These are phyloP conservation scores for Penicillium vulpinum DNA, from an alignment of 2,329 filamentous ascomycete genomes.

Conservation along the genomic window DNA sequence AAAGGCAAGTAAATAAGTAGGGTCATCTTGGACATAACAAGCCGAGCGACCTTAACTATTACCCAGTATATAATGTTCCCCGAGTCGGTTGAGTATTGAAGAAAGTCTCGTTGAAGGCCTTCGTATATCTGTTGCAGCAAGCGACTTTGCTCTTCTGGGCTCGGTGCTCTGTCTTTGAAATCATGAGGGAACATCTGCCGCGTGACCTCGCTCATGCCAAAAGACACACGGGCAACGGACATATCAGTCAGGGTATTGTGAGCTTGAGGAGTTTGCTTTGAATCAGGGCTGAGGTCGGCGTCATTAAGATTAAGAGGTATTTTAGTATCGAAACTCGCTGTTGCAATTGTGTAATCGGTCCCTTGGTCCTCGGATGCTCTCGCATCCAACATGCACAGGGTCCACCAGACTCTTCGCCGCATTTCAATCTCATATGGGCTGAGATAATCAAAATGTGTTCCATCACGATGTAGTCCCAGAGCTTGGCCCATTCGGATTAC, in stretches of 20 bases:
- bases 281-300: constrained; percentile 50
- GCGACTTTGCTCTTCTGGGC: constrained; percentile 46
- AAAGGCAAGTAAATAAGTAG: constrained; percentile 56
- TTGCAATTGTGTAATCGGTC: constrained; percentile 60
- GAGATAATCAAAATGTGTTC: constrained; percentile 36
- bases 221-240: constrained; percentile 44
- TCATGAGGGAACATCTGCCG: constrained; percentile 38
- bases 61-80: constrained; percentile 51
- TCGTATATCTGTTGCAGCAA: constrained; percentile 51
- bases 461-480: constrained; percentile 23
- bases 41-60: constrained; percentile 44
- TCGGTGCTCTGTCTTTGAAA: constrained; percentile 30
- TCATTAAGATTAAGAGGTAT: constrained; percentile 54
- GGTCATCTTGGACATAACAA: constrained; percentile 44
- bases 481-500: constrained; percentile 22
- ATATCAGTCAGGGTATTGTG: constrained; percentile 58
- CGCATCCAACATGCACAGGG: constrained; percentile 55
- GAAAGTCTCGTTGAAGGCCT: constrained; percentile 46
- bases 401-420: constrained; percentile 42
- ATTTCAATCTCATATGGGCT: constrained; percentile 53
- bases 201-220: constrained; percentile 39
- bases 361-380: constrained; percentile 64
- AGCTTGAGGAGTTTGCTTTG: constrained; percentile 49
- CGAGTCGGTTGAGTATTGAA: constrained; percentile 42
- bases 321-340: constrained; percentile 61